Percentiles rank a stretch among this genome's conserved stretches.
Evolutionary conservation across 306 rosid species (phyloP).

Genomic region (Trifolium dubium): DNA sequence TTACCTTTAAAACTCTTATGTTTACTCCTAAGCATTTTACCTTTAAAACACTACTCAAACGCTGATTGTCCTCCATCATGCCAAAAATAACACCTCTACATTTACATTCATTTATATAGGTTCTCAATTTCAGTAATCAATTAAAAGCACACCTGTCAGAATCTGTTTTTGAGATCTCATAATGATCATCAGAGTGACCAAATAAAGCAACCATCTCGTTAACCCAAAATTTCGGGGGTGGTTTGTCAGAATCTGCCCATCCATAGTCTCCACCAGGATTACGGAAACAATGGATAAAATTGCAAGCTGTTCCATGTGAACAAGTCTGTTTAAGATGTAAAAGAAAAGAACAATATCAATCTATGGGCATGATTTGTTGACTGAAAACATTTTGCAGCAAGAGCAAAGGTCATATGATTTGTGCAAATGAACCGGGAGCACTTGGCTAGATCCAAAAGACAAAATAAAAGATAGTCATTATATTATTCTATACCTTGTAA

Average conservation of each 20-base stretch:
- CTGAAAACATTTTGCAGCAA: constrained; percentile 30
- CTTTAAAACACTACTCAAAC: constrained; percentile 11
- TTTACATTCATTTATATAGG: constrained; percentile 8
- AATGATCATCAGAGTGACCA: constrained; percentile 70
- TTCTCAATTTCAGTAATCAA: constrained; percentile 30
- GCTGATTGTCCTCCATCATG: not conserved
- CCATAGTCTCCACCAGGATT: constrained; percentile 97
- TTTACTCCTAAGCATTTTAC: not conserved
- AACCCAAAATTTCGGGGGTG: constrained; percentile 87
- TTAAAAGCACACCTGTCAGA: constrained; percentile 58
- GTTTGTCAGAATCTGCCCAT: constrained; percentile 92
- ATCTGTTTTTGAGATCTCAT: constrained; percentile 50
- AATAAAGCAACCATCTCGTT: constrained; percentile 74
- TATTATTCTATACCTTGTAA: constrained; percentile 63
- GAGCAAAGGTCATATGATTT: constrained; percentile 33
- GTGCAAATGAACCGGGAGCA: constrained; percentile 32
- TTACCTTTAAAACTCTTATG: too few species aligned
- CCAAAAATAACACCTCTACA: constrained; percentile 10
- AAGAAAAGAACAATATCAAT: constrained; percentile 22
- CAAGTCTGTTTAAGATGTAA: constrained; percentile 70
- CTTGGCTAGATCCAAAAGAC: constrained; percentile 27
- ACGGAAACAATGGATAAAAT: constrained; percentile 91
- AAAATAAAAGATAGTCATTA: constrained; percentile 32
- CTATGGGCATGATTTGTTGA: constrained; percentile 14
- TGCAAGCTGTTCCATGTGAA: constrained; percentile 89